Percentiles rank a stretch among this genome's conserved stretches.
Conservation (phyloP, 768 basidiomycete genomes). For the Rickenella mellea region DNA sequence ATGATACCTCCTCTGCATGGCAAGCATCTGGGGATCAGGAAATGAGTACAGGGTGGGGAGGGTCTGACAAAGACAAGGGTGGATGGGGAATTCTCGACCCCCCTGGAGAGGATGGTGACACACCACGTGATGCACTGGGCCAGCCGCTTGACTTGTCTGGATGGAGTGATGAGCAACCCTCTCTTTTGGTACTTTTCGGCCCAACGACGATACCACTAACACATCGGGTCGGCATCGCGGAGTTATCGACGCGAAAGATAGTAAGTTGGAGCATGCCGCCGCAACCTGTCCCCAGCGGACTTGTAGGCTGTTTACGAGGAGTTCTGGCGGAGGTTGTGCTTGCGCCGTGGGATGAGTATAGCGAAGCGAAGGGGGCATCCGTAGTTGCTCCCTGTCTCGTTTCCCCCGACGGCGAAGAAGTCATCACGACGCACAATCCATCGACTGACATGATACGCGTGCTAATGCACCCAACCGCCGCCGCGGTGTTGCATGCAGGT, state of each 20-base stretch:
- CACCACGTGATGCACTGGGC: not conserved
- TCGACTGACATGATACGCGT: conserved; percentile 50
- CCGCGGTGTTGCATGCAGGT: conserved; percentile 36
- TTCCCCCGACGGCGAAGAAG: conserved; percentile 10
- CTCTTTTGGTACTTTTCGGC: conserved; percentile 37
- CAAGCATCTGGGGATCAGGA: no score
- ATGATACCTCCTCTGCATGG: no score
- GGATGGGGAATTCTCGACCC: no score
- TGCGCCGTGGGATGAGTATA: conserved; percentile 42
- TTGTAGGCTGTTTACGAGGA: conserved; percentile 14
- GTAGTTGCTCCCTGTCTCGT: conserved; percentile 9
- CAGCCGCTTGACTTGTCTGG: not conserved
- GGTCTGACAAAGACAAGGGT: no score
- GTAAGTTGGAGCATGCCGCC: conserved; percentile 33
- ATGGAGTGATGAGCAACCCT: conserved; percentile 6
- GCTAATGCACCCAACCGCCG: conserved; percentile 36
- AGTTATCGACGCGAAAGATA: conserved; percentile 53
- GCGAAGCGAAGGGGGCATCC: conserved; percentile 17
- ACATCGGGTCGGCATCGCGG: conserved; percentile 56
- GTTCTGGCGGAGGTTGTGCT: conserved; percentile 42
- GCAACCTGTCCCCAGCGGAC: conserved; percentile 15
- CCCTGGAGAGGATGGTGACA: no score
- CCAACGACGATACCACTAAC: conserved; percentile 49
- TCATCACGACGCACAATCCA: conserved; percentile 32
- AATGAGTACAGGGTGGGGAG: no score